Evolutionary conservation across 306 rosid species (phyloP).

Genomic region (Phaseolus lunatus): DNA sequence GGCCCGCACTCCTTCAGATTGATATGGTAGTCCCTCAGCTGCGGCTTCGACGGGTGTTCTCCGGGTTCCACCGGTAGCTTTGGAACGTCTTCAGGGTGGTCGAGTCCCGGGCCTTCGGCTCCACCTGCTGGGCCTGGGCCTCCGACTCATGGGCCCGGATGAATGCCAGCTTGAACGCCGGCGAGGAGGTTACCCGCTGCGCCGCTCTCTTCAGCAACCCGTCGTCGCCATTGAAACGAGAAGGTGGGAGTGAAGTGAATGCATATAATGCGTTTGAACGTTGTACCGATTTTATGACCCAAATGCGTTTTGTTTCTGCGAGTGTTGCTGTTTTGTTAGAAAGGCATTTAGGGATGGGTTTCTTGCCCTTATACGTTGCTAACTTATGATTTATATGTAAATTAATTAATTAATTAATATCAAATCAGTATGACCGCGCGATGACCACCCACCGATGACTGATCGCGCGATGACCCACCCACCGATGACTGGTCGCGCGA

Average conservation of each 20-base stretch:
- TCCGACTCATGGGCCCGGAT: constrained; percentile 72
- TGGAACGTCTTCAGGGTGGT: constrained; percentile 68
- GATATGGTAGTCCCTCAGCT: constrained; percentile 74
- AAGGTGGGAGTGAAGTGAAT: background rate
- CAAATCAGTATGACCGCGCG: no score
- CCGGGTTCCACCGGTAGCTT: constrained; percentile 96
- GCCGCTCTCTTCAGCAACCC: constrained; percentile 56
- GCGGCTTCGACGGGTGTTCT: constrained; percentile 75
- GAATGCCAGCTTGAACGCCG: constrained; percentile 45
- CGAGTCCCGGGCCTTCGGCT: constrained; percentile 48
- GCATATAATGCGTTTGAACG: no score
- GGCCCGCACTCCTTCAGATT: constrained; percentile 97
- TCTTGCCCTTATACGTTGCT: no score
- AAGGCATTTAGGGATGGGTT: no score
- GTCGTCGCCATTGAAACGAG: constrained; percentile 81
- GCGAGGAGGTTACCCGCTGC: constrained; percentile 52
- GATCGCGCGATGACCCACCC: no score
- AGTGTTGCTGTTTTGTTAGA: background rate
- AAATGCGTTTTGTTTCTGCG: constrained; percentile 9
- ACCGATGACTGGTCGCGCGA: no score
- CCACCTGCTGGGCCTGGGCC: constrained; percentile 62
- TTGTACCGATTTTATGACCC: constrained; percentile 28
- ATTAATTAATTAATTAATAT: no score
- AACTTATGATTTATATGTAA: no score
- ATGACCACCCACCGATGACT: no score